These are phyloP conservation scores for Leccinum rimulosum DNA, from an alignment of 768 basidiomycete species.

Conservation along the genomic window DNA sequence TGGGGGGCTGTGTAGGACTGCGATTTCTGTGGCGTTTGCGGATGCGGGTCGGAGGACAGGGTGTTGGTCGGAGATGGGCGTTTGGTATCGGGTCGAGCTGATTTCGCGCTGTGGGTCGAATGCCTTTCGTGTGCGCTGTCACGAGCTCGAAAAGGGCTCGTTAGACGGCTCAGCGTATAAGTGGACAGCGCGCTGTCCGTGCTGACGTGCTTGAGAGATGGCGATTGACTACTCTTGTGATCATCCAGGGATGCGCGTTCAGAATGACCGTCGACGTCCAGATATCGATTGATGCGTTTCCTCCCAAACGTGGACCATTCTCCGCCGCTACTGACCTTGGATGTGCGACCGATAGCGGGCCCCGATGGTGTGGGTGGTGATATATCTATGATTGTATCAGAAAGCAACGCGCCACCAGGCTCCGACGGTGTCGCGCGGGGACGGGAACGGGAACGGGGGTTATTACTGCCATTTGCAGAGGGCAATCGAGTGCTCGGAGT, in stretches of 20 bases:
- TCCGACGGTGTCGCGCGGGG: slow-evolving; percentile 2
- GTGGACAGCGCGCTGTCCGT: slow-evolving; percentile 18
- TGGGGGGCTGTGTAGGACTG: slow-evolving; percentile 19
- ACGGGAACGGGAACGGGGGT: slow-evolving; percentile 7
- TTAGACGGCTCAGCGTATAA: slow-evolving; percentile 21
- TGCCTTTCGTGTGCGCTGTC: slow-evolving; percentile 3
- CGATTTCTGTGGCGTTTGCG: slow-evolving; percentile 26
- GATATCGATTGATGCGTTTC: slow-evolving; percentile 14
- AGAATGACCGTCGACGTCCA: slow-evolving; percentile 16
- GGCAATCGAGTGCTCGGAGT: slow-evolving; percentile 29
- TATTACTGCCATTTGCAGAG: slow-evolving; percentile 1
- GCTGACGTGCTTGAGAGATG: slow-evolving; percentile 19
- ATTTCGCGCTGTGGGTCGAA: slow-evolving; percentile 13
- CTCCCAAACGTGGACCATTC: slow-evolving; percentile 40
- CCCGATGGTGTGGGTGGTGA: slow-evolving; percentile 13
- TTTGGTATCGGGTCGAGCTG: slow-evolving; percentile 22
- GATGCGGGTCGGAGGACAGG: slow-evolving; percentile 25
- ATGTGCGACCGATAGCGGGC: slow-evolving; percentile 15
- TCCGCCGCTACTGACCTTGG: slow-evolving; percentile 19
- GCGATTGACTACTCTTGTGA: slow-evolving; percentile 13
- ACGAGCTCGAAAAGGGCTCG: slow-evolving; percentile 16
- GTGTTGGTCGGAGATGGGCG: slow-evolving; percentile 30
- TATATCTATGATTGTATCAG: slow-evolving; percentile 7
- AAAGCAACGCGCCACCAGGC: neutral
- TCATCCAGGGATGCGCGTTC: slow-evolving; percentile 10